Evolutionary conservation across 345 rosid species (phyloP).

Genomic region (Salix udensis): DNA sequence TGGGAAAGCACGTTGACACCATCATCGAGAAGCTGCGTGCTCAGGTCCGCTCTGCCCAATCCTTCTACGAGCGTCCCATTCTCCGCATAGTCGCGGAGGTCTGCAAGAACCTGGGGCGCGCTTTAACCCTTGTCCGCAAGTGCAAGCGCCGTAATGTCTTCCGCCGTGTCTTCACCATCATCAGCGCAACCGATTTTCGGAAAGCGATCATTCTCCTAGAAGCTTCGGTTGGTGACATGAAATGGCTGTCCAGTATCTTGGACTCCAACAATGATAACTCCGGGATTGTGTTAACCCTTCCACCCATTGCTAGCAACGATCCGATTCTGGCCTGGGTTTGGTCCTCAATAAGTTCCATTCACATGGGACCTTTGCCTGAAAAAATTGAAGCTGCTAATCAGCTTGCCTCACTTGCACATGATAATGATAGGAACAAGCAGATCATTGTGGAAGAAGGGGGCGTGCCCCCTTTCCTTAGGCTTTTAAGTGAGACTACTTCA

Average conservation of each 20-base stretch:
- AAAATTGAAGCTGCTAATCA: constrained; percentile 72
- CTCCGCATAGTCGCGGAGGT: constrained; percentile 65
- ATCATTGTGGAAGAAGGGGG: constrained; percentile 90
- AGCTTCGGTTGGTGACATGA: constrained; percentile 76
- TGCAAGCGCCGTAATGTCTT: constrained; percentile 65
- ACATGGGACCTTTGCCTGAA: constrained; percentile 50
- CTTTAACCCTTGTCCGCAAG: constrained; percentile 56
- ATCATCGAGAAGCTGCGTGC: constrained; percentile 62
- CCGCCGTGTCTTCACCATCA: constrained; percentile 58
- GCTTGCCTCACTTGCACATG: constrained; percentile 61
- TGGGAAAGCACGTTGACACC: constrained; percentile 55
- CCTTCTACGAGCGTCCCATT: constrained; percentile 77
- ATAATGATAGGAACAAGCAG: constrained; percentile 79
- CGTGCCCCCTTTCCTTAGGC: constrained; percentile 55
- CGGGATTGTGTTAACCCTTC: constrained; percentile 56
- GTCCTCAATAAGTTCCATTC: constrained; percentile 61
- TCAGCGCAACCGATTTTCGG: constrained; percentile 67
- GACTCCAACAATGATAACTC: constrained; percentile 44
- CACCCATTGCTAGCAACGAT: constrained; percentile 84
- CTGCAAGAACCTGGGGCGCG: constrained; percentile 53
- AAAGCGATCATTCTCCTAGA: constrained; percentile 57
- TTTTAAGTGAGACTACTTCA: constrained; percentile 54
- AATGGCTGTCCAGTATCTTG: constrained; percentile 63
- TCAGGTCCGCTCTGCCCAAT: constrained; percentile 42
- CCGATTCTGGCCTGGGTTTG: constrained; percentile 92